These are phyloP conservation scores for Phialophora chinensis DNA, from an alignment of 2,329 filamentous ascomycete genomes.

Conservation along the genomic window DNA sequence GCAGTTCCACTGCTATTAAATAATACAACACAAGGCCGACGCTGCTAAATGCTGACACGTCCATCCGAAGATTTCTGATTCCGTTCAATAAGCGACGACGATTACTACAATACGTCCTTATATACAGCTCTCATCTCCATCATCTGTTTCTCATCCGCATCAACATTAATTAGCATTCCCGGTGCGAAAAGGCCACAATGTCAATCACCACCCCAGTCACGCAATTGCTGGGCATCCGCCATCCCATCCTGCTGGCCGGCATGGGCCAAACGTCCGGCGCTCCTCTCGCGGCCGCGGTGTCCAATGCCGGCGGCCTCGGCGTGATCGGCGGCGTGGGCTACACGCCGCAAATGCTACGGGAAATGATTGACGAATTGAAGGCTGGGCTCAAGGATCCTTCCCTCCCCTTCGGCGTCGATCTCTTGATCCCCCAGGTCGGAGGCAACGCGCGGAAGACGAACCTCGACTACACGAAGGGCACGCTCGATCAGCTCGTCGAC, in stretches of 20 bases:
- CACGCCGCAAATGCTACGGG: constrained; percentile 73
- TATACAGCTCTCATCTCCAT: background rate
- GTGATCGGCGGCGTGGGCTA: constrained; percentile 41
- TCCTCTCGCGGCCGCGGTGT: constrained; percentile 39
- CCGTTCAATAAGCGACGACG: background rate
- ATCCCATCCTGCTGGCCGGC: constrained; percentile 40
- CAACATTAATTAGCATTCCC: background rate
- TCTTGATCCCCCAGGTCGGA: constrained; percentile 81
- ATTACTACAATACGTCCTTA: background rate
- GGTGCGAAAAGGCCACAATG: constrained; percentile 22
- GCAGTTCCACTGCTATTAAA: background rate
- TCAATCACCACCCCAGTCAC: constrained; percentile 36
- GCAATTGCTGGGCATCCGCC: constrained; percentile 38
- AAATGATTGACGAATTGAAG: constrained; percentile 60
- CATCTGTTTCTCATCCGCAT: no score
- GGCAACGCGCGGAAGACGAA: constrained; percentile 76
- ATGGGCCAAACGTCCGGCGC: constrained; percentile 39
- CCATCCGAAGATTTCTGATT: background rate
- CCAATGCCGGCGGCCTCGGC: constrained; percentile 41
- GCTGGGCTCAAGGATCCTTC: constrained; percentile 63
- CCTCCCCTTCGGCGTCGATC: constrained; percentile 80
- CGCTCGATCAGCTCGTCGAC: constrained; percentile 77
- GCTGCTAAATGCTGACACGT: background rate
- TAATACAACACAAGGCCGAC: background rate
- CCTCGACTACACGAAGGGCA: constrained; percentile 83